These are phyloP conservation scores for Zasmidium citrigriseum DNA, from an alignment of 2,329 filamentous ascomycete species.

Conservation along the genomic window DNA sequence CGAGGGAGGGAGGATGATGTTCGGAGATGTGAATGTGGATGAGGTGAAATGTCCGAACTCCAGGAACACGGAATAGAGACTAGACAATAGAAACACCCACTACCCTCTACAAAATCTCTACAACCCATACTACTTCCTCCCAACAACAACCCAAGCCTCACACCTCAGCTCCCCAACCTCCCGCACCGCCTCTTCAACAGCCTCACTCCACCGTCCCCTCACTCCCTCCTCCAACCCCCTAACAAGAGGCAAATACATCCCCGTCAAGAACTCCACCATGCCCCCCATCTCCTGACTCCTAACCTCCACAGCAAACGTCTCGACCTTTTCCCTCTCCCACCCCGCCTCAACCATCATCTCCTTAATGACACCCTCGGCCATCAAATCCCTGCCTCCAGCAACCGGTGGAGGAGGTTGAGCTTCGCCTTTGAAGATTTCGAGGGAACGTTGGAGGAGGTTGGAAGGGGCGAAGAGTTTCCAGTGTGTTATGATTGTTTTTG, in stretches of 20 bases:
- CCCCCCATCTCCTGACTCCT: background rate
- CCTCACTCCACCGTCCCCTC: background rate
- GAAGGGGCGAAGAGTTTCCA: slow-evolving; percentile 2
- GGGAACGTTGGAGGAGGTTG: background rate
- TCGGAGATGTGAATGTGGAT: background rate
- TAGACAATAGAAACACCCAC: background rate
- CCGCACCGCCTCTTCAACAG: background rate
- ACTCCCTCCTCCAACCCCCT: background rate
- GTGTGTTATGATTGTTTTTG: background rate
- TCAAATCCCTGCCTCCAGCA: slow-evolving; percentile 3
- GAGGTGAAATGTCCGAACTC: background rate
- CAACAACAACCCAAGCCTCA: slow-evolving; percentile 6
- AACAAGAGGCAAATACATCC: background rate
- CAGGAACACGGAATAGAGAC: background rate
- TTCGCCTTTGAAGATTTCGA: background rate
- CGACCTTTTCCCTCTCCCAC: background rate
- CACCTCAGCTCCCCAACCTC: background rate
- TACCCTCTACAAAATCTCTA: too few species aligned
- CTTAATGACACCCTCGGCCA: background rate
- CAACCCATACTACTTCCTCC: slow-evolving; percentile 39
- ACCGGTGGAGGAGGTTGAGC: background rate
- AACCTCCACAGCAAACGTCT: background rate
- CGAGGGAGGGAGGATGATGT: background rate
- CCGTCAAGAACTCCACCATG: slow-evolving; percentile 2
- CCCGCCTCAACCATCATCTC: background rate